Base-by-base conservation (phyloP, 2,329 filamentous ascomycete species). In the Hypomyces perniciosus region DNA sequence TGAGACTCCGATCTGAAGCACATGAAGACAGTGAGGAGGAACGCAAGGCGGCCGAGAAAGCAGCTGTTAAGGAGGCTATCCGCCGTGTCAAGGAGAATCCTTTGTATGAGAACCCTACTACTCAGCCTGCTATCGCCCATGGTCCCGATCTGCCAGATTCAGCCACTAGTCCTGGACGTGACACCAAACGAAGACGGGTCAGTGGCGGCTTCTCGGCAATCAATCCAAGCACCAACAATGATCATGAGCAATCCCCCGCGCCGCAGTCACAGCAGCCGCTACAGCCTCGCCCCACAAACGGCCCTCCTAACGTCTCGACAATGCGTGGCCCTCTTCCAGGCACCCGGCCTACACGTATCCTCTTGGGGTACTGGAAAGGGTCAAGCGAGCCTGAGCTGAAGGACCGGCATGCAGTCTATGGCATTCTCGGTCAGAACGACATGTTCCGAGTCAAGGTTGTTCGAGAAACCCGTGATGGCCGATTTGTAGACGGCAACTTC, bases 401-500 rank as follows among this genome's bases (percentile, higher is more conserved):
- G 9, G 73, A 84, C 59, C 79, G 80, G 47, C 81, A 85, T 57
- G 82, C 81, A 0, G 79, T 84, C 0, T 81, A 79, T 48, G 82
- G 82, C 4, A 82, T 85, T 8, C 65, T 85, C 0, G 80, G 80
- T 1, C 74, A 75, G 13, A 83, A 83, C 50, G 80, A 84, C 56
- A 83, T 82, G 75, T 84, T 85, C 61, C 70, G 82, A 0, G 79
- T 84, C 48, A 84, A 84, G 61, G 70, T 85, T 0, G 74, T 80
- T 1, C 71, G 78, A 5, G 74, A 82, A 58, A 84, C 81, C 0
- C 75, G 80, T 3, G 80, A 84, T 58, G 81, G 81, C 3, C 75
- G 78, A 0, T 74, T 72, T 30, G 68, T 81, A 1, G 71, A 78
- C 31, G 80, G 79, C 34, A 84, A 84, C 61, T 84, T 83, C 49